Evolutionary conservation across 345 rosid species (phyloP).

Genomic region (Citrus glauca): DNA sequence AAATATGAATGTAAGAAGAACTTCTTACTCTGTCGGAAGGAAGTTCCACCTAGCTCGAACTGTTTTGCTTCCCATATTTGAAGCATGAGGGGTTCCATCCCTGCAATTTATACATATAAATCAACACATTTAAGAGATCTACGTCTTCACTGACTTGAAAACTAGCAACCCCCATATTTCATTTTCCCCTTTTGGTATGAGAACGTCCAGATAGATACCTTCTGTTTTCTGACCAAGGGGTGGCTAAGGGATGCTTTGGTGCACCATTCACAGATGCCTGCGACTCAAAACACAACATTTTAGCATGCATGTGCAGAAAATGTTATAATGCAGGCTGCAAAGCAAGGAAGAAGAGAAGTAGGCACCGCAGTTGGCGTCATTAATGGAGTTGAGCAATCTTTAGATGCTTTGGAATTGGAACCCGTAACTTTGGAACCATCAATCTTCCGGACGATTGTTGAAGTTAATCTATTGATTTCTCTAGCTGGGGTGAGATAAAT

Average conservation of each 20-base stretch:
- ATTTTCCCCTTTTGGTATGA: not conserved
- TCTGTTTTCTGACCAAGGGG: slow-evolving; percentile 53
- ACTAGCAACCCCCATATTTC: not conserved
- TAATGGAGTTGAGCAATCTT: slow-evolving; percentile 59
- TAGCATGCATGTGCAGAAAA: not conserved
- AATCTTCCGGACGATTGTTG: slow-evolving; percentile 52
- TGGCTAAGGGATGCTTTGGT: slow-evolving; percentile 36
- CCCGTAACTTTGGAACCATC: slow-evolving; percentile 45
- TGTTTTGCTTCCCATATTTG: slow-evolving; percentile 47
- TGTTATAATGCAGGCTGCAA: not conserved
- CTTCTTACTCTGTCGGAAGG: slow-evolving; percentile 72
- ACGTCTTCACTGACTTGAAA: not conserved
- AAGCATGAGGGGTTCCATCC: slow-evolving; percentile 35
- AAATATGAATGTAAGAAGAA: not conserved
- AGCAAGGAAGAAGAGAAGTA: slow-evolving; percentile 5
- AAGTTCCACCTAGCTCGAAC: slow-evolving; percentile 57
- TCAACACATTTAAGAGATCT: not conserved
- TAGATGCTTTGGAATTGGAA: slow-evolving; percentile 38
- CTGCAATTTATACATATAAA: slow-evolving; percentile 33
- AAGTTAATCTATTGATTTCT: slow-evolving; percentile 54
- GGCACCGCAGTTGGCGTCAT: slow-evolving; percentile 58
- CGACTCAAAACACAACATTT: slow-evolving; percentile 10
- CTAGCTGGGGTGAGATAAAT: slow-evolving; percentile 65
- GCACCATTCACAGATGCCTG: slow-evolving; percentile 41
- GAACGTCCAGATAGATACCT: slow-evolving; percentile 35